Percentiles rank a stretch among this genome's conserved stretches.
Evolutionary conservation across 106 monocot genomes (phyloP).

Genomic region (Hemerocallis citrina): DNA sequence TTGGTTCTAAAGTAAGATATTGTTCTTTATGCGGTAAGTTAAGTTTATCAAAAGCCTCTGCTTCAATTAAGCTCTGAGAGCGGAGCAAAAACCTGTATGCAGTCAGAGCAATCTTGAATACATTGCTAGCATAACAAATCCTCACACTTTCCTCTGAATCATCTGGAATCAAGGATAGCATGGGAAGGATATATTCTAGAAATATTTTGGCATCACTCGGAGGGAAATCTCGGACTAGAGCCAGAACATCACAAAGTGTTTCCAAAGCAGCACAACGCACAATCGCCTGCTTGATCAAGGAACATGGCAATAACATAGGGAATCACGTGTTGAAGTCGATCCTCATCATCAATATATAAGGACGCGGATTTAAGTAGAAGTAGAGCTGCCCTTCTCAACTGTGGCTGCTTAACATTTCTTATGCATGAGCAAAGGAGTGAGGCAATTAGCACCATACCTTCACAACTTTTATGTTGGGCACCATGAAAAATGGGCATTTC

Average conservation of each 20-base stretch:
- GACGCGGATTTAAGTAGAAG: constrained; percentile 62
- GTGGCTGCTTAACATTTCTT: constrained; percentile 85
- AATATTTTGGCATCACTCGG: constrained; percentile 98
- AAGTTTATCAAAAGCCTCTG: constrained; percentile 27
- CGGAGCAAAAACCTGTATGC: constrained; percentile 67
- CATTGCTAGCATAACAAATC: constrained; percentile 94
- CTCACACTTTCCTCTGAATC: constrained; percentile 98
- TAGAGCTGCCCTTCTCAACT: constrained; percentile 70
- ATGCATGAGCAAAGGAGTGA: constrained; percentile 86
- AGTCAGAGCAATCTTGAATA: constrained; percentile 86
- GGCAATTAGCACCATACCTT: constrained; percentile 93
- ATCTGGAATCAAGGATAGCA: constrained; percentile 97
- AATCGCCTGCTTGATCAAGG: constrained; percentile 83
- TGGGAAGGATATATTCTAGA: constrained; percentile 96
- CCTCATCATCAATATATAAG: constrained; percentile 89
- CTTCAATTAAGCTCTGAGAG: constrained; percentile 31
- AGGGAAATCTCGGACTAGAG: constrained; percentile 74
- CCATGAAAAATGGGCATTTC: constrained; percentile 31
- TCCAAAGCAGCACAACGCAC: constrained; percentile 97
- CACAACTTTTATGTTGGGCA: constrained; percentile 37
- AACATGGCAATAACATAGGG: constrained; percentile 93
- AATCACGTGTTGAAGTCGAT: constrained; percentile 89
- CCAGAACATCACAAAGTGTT: constrained; percentile 76
- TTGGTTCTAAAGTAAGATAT: constrained; percentile 16
- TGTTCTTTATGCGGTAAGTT: constrained; percentile 12